Conservation (phyloP, 345 rosid species). For the Hibiscus tridactylites region DNA sequence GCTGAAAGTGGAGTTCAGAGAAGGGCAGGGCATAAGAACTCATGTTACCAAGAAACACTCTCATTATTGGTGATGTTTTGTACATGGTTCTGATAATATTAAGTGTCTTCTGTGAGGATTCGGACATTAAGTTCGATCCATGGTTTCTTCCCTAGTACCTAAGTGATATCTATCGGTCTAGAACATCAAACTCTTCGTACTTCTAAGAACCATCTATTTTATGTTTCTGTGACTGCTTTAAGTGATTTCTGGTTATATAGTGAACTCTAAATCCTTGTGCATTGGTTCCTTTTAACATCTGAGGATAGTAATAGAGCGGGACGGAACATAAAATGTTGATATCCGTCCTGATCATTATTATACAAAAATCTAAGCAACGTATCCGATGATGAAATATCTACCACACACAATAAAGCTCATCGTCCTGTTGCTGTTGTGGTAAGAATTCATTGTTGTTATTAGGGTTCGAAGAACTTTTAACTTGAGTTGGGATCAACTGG, state of each 20-base stretch:
- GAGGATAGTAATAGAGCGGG: too few species aligned
- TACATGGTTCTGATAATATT: not conserved
- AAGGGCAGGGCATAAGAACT: not conserved
- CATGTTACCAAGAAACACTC: not conserved
- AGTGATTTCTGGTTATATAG: not conserved
- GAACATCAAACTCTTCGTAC: not conserved
- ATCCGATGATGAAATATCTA: too few species aligned
- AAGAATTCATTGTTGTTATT: too few species aligned
- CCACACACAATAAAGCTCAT: too few species aligned
- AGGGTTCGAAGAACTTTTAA: too few species aligned
- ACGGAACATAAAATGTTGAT: too few species aligned
- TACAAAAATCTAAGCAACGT: too few species aligned
- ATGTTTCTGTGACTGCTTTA: not conserved
- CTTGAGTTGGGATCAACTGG: too few species aligned
- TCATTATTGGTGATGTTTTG: not conserved
- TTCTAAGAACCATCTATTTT: not conserved
- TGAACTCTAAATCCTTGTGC: not conserved
- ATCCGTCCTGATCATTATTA: too few species aligned
- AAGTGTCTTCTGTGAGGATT: not conserved
- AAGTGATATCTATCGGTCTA: not conserved
- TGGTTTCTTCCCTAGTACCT: not conserved
- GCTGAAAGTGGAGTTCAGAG: slow-evolving; percentile 20
- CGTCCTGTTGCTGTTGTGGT: too few species aligned
- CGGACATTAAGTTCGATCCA: not conserved
- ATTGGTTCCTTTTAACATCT: too few species aligned